A percentile compares a stretch with the other conserved stretches of the same genome.
Evolutionary conservation across 2,329 filamentous ascomycete genomes (phyloP).

Genomic region (Fusarium sororula): DNA sequence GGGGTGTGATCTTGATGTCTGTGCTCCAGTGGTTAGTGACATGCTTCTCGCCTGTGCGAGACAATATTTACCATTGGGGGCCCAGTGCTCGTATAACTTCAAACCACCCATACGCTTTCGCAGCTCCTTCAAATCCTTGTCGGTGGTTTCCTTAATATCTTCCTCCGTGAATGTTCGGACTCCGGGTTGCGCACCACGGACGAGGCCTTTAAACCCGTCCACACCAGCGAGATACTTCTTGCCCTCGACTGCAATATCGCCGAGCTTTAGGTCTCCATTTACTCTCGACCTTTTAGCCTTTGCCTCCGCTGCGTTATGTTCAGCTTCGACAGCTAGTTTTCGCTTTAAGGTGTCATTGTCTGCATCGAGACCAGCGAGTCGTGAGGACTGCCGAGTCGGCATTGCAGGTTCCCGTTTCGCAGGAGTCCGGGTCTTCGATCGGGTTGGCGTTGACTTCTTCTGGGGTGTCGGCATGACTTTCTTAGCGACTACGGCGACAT

Average conservation of each 20-base stretch:
- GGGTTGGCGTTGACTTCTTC: conserved; percentile 51
- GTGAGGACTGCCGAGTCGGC: conserved; percentile 66
- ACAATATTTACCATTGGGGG: conserved; percentile 72
- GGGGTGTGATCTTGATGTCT: conserved; percentile 92
- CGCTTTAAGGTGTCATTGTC: conserved; percentile 59
- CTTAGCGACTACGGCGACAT: conserved; percentile 77
- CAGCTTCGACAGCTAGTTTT: conserved; percentile 61
- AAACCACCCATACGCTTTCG: conserved; percentile 81
- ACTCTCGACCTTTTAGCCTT: conserved; percentile 67
- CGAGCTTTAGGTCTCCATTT: conserved; percentile 71
- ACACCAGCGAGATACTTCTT: conserved; percentile 76
- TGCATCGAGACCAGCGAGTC: conserved; percentile 64
- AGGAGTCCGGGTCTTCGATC: conserved; percentile 49
- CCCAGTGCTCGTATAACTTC: conserved; percentile 83
- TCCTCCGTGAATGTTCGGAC: conserved; percentile 87
- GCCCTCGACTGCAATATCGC: conserved; percentile 82
- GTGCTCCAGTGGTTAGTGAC: not conserved
- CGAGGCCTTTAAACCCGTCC: conserved; percentile 68
- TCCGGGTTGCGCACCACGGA: conserved; percentile 78
- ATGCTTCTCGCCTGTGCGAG: too few relatives aligned
- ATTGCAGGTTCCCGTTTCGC: conserved; percentile 58
- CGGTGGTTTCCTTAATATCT: conserved; percentile 80
- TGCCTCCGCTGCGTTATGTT: conserved; percentile 51
- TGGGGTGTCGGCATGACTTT: conserved; percentile 69
- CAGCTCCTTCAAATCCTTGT: conserved; percentile 77